These are phyloP conservation scores for Leccinum subgranulosum DNA, from an alignment of 768 basidiomycete genomes.

Conservation along the genomic window DNA sequence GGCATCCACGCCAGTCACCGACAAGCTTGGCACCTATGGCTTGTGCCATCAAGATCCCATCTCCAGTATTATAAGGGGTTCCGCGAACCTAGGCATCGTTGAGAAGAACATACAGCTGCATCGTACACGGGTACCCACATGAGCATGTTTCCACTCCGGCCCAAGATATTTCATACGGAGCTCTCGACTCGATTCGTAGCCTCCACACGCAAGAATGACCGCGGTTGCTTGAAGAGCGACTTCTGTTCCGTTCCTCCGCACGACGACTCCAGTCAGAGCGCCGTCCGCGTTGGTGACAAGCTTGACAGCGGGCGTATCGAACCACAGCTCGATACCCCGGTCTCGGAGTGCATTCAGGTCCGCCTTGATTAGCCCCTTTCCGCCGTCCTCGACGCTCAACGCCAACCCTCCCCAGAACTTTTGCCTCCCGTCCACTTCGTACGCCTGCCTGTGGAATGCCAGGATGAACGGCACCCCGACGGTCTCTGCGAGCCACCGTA, in stretches of 20 bases:
- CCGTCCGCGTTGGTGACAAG: slow-evolving; percentile 31
- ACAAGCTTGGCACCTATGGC: slow-evolving; percentile 49
- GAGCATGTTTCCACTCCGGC: slow-evolving; percentile 54
- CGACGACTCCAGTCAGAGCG: slow-evolving; percentile 45
- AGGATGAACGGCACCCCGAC: slow-evolving; percentile 54
- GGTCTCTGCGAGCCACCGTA: slow-evolving; percentile 53
- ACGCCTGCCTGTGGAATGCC: slow-evolving; percentile 66
- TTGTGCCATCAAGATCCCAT: slow-evolving; percentile 54
- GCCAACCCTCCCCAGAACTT: slow-evolving; percentile 73
- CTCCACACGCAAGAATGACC: slow-evolving; percentile 63
- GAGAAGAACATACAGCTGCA: neutral
- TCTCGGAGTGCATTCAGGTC: slow-evolving; percentile 48
- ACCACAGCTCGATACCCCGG: slow-evolving; percentile 56
- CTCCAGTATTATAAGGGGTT: slow-evolving; percentile 67
- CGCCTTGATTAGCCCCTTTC: slow-evolving; percentile 62
- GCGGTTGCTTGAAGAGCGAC: slow-evolving; percentile 39
- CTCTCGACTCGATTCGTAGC: slow-evolving; percentile 57
- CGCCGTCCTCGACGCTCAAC: slow-evolving; percentile 59
- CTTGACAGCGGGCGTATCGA: slow-evolving; percentile 44
- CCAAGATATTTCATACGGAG: slow-evolving; percentile 56
- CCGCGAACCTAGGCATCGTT: slow-evolving; percentile 51
- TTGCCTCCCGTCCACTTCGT: slow-evolving; percentile 56
- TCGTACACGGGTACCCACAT: slow-evolving; percentile 32
- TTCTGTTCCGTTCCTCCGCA: slow-evolving; percentile 36
- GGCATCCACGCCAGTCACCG: slow-evolving; percentile 70